These are phyloP conservation scores for Pseudozyma sp. DNA, from an alignment of 1,284 basidiomycete genomes.

Conservation along the genomic window DNA sequence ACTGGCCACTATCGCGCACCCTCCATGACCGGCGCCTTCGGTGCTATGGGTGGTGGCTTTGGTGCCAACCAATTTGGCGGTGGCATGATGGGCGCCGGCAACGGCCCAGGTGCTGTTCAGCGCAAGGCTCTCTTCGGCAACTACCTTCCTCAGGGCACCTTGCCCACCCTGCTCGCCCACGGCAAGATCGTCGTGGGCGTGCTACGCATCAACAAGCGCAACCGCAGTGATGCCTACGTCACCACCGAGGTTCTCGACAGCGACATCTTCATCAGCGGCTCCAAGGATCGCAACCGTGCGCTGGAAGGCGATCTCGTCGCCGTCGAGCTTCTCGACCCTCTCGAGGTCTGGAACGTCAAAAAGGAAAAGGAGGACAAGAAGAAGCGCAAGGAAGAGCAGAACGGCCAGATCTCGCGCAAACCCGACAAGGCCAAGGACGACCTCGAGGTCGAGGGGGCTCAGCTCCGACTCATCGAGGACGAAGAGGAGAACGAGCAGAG, in stretches of 20 bases:
- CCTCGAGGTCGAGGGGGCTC: conserved; percentile 98
- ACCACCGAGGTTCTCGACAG: conserved; percentile 98
- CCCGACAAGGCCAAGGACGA: conserved; percentile 99
- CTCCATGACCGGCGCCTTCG: conserved; percentile 95
- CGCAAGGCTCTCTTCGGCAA: conserved; percentile 99
- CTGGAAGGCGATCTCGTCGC: conserved; percentile 99
- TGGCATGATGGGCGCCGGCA: conserved; percentile 71
- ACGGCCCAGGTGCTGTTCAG: conserved; percentile 75
- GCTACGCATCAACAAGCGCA: conserved; percentile 97
- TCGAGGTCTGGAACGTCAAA: conserved; percentile 92
- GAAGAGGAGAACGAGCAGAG: conserved; percentile 84
- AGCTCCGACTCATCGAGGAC: conserved; percentile 93
- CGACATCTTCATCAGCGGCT: conserved; percentile 90
- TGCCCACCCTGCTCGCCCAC: conserved; percentile 95
- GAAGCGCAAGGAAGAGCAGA: conserved; percentile 90
- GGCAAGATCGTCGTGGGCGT: conserved; percentile 98
- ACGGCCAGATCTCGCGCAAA: conserved; percentile 81
- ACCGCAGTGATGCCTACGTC: conserved; percentile 98
- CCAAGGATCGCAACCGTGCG: conserved; percentile 97
- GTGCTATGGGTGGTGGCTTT: conserved; percentile 77
- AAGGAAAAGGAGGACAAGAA: conserved; percentile 99
- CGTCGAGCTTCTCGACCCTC: conserved; percentile 90
- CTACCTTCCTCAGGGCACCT: conserved; percentile 95
- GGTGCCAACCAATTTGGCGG: conserved; percentile 65
- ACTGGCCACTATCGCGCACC: conserved; percentile 96